Percentiles rank a stretch among this genome's conserved stretches.
phyloP scores from a whole-genome alignment of 208 protist genomes.

The Angomonas ambiguus region DNA sequence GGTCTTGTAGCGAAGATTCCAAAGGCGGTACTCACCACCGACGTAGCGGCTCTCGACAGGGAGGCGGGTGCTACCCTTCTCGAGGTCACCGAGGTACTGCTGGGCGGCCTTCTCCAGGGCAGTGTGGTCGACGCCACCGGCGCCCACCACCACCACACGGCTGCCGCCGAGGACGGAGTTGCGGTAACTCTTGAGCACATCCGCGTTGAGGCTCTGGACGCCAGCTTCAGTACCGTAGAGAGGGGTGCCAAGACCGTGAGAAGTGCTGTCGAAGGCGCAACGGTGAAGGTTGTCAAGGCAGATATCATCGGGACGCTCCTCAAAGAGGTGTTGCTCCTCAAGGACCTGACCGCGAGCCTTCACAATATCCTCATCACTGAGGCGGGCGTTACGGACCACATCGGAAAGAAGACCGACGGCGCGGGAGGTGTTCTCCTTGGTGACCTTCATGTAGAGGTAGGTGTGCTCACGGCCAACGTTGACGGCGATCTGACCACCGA shows the following conservation, averaged over 20 bases:
- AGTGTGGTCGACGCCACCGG: constrained; percentile 95
- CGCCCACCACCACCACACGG: constrained; percentile 94
- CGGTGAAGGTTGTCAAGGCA: constrained; percentile 96
- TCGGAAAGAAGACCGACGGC: constrained; percentile 96
- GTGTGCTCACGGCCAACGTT: constrained; percentile 97
- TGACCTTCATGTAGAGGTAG: constrained; percentile 93
- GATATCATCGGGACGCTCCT: constrained; percentile 91
- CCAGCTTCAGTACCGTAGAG: constrained; percentile 95
- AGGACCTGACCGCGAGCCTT: constrained; percentile 89
- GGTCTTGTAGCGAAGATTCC: constrained; percentile 87
- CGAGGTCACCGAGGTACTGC: constrained; percentile 87
- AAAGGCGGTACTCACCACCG: constrained; percentile 83
- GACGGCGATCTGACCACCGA: constrained; percentile 95
- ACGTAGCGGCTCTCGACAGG: constrained; percentile 63
- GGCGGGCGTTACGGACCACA: constrained; percentile 93
- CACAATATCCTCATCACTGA: constrained; percentile 86
- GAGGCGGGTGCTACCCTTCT: constrained; percentile 20
- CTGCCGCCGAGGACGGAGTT: constrained; percentile 86
- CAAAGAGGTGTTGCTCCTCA: constrained; percentile 91
- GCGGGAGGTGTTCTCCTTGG: constrained; percentile 91
- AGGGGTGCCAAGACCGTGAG: constrained; percentile 87
- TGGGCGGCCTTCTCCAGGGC: constrained; percentile 88
- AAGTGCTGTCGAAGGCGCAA: constrained; percentile 88
- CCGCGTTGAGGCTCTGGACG: constrained; percentile 78
- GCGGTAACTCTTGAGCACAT: constrained; percentile 81